Percentiles rank a stretch among this genome's conserved stretches.
These are phyloP conservation scores for Metschnikowia similis DNA, from an alignment of 805 yeast species.

Conservation along the genomic window DNA sequence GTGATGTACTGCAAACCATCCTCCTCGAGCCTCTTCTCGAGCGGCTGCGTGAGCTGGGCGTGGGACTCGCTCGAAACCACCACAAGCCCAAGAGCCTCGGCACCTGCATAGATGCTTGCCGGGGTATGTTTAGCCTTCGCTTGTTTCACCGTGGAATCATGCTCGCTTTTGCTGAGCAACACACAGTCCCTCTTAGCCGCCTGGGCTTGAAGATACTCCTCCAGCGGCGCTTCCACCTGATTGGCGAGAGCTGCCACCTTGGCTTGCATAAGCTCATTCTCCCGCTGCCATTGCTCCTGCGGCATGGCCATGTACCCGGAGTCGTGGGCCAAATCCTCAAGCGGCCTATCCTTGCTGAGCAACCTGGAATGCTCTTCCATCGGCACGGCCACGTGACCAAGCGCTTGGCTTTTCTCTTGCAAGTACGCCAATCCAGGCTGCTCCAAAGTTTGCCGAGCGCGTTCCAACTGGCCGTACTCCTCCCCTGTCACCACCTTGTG, in stretches of 20 bases:
- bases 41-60: slow-evolving; percentile 2
- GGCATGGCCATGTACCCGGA: slow-evolving; percentile 5
- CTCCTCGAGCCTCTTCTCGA: slow-evolving; percentile 6
- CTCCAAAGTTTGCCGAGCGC: slow-evolving; percentile 1
- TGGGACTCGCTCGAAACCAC: slow-evolving; percentile 9
- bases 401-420: not conserved
- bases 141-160: slow-evolving; percentile 9
- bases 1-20: slow-evolving; percentile 11
- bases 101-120: slow-evolving; percentile 21
- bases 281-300: not conserved
- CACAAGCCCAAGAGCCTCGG: slow-evolving; percentile 12
- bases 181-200: slow-evolving; percentile 1
- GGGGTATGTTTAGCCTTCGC: slow-evolving; percentile 17
- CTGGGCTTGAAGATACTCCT: slow-evolving; percentile 10
- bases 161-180: slow-evolving; percentile 6
- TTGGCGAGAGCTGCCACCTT: not conserved
- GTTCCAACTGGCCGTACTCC: slow-evolving; percentile 2
- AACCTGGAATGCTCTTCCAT: not conserved
- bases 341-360: slow-evolving; percentile 1
- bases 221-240: slow-evolving; percentile 10
- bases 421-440: slow-evolving; percentile 8
- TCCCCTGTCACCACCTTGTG: slow-evolving; percentile 13
- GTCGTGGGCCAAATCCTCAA: slow-evolving; percentile 10
- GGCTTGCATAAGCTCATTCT: slow-evolving; percentile 6
- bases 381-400: slow-evolving; percentile 5